phyloP scores from a whole-genome alignment of 164 flowering plant genomes.

The Magnolia officinalis region DNA sequence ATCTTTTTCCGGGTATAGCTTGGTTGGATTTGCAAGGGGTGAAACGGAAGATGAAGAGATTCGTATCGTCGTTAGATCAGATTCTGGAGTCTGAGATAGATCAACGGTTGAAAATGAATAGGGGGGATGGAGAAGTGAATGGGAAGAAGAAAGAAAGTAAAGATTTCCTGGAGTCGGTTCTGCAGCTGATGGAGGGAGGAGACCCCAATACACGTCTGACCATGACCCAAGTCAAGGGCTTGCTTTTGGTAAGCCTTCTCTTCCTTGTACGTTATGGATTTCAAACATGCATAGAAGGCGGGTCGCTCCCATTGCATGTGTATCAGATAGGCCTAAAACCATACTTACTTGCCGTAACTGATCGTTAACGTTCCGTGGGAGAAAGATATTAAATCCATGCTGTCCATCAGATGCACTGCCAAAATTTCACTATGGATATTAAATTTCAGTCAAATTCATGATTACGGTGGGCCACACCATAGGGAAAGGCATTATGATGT shows the following conservation, averaged over 20 bases:
- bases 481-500: too few species aligned
- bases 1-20: constrained; percentile 2
- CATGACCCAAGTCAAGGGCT: not conserved
- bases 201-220: not conserved
- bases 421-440: too few species aligned
- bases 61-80: not conserved
- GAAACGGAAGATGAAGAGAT: not conserved
- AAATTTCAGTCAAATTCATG: too few species aligned
- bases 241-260: not conserved
- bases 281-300: too few species aligned
- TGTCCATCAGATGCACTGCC: too few species aligned
- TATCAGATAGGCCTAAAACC: too few species aligned
- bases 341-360: too few species aligned
- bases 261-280: not conserved
- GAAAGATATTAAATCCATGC: too few species aligned
- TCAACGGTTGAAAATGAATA: not conserved
- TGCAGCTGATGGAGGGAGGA: not conserved
- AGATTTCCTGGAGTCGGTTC: not conserved
- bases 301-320: too few species aligned
- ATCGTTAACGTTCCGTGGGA: too few species aligned
- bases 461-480: too few species aligned
- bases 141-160: not conserved
- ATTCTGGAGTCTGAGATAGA: not conserved
- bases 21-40: constrained; percentile 1
- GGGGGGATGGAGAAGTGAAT: not conserved